Evolutionary conservation across 768 basidiomycete species (phyloP), one percentile per base, ranked within the genome.

Genomic region (Boletus reticuloceps): DNA sequence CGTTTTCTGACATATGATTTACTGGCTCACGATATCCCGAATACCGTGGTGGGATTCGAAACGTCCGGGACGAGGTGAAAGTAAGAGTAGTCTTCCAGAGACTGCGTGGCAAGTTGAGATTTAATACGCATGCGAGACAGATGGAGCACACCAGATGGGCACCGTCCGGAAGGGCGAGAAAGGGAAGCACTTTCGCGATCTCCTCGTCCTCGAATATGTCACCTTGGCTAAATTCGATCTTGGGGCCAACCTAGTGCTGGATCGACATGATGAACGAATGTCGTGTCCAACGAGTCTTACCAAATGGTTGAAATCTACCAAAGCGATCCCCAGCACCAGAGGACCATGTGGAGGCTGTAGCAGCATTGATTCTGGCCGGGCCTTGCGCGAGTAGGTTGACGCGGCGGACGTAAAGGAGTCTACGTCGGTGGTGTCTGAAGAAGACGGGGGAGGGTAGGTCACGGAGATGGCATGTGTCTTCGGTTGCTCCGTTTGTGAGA

Each of bases 231-330:
- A 91, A 89, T 63, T 99, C 94, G 52, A 98, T 89, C 46, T 83
- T 86, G 19, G 97, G 97, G 1, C 97, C 97, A 46, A 98, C 87
- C 87, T 95, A 69, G 42, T 47, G 37, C 44, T 39, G 47, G 41
- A 37, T 64, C 38, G 56, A 60, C 53, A 50, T 49, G 54, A 58
- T 59, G 43, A 63, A 44, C 55, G 27, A 34, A 22, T 34, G 38
- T 16, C 40, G 40, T 47, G 40, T 56, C 40, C 39, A 50, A 47
- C n/a, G 32, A 43, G 20, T 25, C 81, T 64, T 68, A 94, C 94
- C 67, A 94, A 72, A 73, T 97, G 94, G 69, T 97, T 94, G 69
- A 97, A 97, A 67, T 97, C 94, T 34, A 97, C 86, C n/a, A 97
- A 75, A 3, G 91, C 93, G 50, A 96, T 86, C 5, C 94, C 94